These are phyloP conservation scores for Suhomyces choctaworum DNA, from an alignment of 1,139 yeast species.

Conservation along the genomic window DNA sequence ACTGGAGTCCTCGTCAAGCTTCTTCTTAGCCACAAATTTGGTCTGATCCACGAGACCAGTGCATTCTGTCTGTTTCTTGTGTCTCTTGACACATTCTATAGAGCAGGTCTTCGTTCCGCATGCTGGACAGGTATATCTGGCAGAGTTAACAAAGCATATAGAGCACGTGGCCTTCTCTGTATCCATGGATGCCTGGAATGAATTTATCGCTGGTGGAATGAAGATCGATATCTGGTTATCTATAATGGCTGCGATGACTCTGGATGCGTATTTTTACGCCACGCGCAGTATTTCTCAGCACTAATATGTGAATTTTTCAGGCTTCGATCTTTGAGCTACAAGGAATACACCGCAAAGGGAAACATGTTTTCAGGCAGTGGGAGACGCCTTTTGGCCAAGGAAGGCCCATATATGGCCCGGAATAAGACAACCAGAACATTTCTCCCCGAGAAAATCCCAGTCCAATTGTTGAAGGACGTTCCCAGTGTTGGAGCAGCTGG, in stretches of 20 bases:
- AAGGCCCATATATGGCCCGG: conserved; percentile 15
- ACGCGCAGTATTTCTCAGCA: conserved; percentile 5
- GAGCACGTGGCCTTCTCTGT: conserved; percentile 36
- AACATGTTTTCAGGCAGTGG: conserved; percentile 7
- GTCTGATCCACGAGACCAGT: conserved; percentile 67
- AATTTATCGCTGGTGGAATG: too few relatives aligned
- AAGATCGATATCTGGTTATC: not conserved
- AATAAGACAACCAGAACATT: conserved; percentile 15
- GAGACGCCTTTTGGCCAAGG: conserved; percentile 11
- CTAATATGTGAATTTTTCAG: conserved; percentile 10
- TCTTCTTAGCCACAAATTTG: conserved; percentile 51
- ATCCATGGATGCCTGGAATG: conserved; percentile 6
- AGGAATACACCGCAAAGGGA: too few relatives aligned
- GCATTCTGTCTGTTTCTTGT: conserved; percentile 64
- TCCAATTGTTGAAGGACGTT: conserved; percentile 71
- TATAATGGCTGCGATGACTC: conserved; percentile 7
- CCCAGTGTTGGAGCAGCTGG: conserved; percentile 65
- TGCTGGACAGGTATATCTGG: conserved; percentile 84
- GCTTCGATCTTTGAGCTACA: too few relatives aligned
- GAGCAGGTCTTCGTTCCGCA: conserved; percentile 72
- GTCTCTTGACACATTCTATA: conserved; percentile 66
- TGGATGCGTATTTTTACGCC: conserved; percentile 3
- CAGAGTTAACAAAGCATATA: conserved; percentile 47
- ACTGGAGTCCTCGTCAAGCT: conserved; percentile 29
- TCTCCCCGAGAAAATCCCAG: conserved; percentile 48